Percentiles rank a stretch among this genome's conserved stretches.
These are phyloP conservation scores for Amphicarpaea edgeworthii DNA, from an alignment of 306 rosid species.

Conservation along the genomic window DNA sequence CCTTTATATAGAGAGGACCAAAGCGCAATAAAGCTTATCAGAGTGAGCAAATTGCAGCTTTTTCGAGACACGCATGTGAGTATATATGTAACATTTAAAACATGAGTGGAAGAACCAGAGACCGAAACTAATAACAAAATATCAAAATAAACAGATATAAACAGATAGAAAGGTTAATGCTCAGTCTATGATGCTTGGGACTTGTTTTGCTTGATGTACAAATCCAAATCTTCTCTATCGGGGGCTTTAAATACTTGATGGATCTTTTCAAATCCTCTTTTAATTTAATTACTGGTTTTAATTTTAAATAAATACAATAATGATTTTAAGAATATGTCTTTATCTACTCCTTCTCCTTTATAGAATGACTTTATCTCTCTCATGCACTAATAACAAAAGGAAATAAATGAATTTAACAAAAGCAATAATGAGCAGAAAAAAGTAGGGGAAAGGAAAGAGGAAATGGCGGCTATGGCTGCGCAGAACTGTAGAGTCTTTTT, in stretches of 20 bases:
- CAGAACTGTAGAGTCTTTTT: conserved; percentile 43
- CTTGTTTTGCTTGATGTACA: conserved; percentile 32
- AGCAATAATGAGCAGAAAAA: conserved; percentile 29
- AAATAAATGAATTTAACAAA: not conserved
- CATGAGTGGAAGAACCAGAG: too few species aligned
- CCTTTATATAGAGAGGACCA: conserved; percentile 36
- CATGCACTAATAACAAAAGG: not conserved
- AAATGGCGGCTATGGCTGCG: conserved; percentile 99
- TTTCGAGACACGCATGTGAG: conserved; percentile 13
- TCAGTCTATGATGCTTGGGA: too few species aligned
- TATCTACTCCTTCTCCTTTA: conserved; percentile 39
- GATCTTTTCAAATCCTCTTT: conserved; percentile 45
- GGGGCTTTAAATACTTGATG: conserved; percentile 57
- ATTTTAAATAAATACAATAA: conserved; percentile 1
- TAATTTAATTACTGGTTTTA: conserved; percentile 21
- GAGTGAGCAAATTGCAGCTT: conserved; percentile 40
- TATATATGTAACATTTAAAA: conserved; percentile 28
- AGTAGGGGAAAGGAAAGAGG: conserved; percentile 32
- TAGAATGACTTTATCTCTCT: conserved; percentile 27
- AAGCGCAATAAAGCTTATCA: not conserved
- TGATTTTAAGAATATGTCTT: conserved; percentile 49
- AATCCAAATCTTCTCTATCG: conserved; percentile 42
- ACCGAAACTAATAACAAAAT: too few species aligned
- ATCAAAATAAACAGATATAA: too few species aligned
- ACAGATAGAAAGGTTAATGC: too few species aligned